Evolutionary conservation across 805 yeast genomes (phyloP).

Genomic region (Nakazawaea ernobii): DNA sequence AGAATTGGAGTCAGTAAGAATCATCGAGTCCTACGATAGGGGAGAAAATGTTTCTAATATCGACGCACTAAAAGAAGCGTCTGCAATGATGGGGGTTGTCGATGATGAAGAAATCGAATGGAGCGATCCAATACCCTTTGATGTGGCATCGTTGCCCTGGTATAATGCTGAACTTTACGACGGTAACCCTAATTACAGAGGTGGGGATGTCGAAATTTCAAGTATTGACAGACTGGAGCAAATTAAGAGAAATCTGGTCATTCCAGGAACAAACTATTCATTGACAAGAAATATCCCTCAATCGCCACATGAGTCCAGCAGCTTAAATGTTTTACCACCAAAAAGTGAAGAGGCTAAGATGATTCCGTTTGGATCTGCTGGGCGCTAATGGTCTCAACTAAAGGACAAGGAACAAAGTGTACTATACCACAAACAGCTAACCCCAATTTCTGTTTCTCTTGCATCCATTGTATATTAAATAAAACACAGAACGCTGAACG

Average conservation of each 20-base stretch:
- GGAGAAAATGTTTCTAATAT: not conserved
- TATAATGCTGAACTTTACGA: slow-evolving; percentile 1
- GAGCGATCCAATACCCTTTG: not conserved
- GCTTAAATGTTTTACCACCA: slow-evolving; percentile 6
- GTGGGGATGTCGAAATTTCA: not conserved
- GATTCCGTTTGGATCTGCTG: slow-evolving; percentile 7
- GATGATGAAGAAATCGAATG: slow-evolving; percentile 8
- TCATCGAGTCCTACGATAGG: slow-evolving; percentile 1
- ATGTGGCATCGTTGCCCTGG: slow-evolving; percentile 1
- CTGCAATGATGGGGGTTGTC: slow-evolving; percentile 4
- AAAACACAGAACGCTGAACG: too few species aligned
- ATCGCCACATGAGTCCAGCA: slow-evolving; percentile 1
- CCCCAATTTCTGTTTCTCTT: too few species aligned
- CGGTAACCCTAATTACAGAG: slow-evolving; percentile 4
- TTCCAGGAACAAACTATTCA: not conserved
- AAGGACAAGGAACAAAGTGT: too few species aligned
- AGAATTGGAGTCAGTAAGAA: slow-evolving; percentile 4
- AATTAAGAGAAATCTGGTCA: not conserved
- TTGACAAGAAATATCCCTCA: not conserved
- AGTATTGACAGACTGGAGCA: slow-evolving; percentile 1
- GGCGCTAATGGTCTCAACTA: not conserved
- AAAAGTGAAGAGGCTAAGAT: not conserved
- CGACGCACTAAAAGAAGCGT: not conserved
- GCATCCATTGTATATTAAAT: too few species aligned
- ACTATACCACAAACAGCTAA: too few species aligned